Evolutionary conservation across 768 basidiomycete species (phyloP).

Genomic region (Tulasnella sp.): DNA sequence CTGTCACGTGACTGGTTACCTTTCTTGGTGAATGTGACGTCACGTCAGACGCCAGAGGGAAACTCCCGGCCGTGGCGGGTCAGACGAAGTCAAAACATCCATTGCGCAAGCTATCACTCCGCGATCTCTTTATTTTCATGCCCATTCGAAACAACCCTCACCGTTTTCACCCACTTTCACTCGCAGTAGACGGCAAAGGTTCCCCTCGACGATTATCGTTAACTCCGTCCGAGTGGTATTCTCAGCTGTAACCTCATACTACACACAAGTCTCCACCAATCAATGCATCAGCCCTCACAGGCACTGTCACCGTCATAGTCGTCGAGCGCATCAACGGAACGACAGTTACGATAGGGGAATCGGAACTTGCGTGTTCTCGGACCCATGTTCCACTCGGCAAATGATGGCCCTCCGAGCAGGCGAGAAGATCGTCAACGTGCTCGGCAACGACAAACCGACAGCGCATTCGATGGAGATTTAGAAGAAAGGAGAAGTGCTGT

Average conservation of each 20-base stretch:
- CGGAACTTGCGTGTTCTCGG: conserved; percentile 80
- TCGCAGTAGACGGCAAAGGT: no score
- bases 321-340: conserved; percentile 63
- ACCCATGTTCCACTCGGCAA: conserved; percentile 99
- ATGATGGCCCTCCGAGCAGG: conserved; percentile 85
- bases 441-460: conserved; percentile 75
- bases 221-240: conserved; percentile 85
- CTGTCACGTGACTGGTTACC: no score
- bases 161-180: no score
- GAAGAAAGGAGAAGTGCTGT: conserved; percentile 97
- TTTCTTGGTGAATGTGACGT: no score
- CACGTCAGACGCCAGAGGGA: no score
- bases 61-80: no score
- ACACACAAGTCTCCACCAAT: conserved; percentile 73
- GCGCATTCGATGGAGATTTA: conserved; percentile 98
- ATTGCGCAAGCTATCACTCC: no score
- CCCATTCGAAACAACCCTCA: no score
- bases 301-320: conserved; percentile 98
- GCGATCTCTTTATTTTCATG: no score
- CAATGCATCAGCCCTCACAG: conserved; percentile 93
- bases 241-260: no score
- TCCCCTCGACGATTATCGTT: conserved; percentile 45
- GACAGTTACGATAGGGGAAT: conserved; percentile 45
- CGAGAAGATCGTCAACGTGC: conserved; percentile 93
- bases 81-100: no score